Evolutionary conservation across 1,284 basidiomycete species (phyloP), one percentile per base, ranked within the genome.

Genomic region (Lentinula novae-zelandiae): DNA sequence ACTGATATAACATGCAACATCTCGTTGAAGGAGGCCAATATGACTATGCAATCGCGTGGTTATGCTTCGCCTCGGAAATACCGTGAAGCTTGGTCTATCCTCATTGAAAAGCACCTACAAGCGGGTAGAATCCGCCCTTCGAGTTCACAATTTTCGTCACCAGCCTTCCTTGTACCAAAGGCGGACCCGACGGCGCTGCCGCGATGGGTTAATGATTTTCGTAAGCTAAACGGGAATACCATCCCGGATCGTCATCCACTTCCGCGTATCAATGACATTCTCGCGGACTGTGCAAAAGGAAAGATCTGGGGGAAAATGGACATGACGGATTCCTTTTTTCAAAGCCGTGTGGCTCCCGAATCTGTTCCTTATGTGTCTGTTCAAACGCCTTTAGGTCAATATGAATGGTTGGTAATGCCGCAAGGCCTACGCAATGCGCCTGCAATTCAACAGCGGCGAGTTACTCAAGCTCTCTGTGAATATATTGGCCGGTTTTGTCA

Each of bases 141-240:
- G 1, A 60, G 57, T 5, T 70, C 67, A 1, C 58, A 62, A 0
- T 67, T 69, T 53, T 62, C 67, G 0, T 74, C 71, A 0, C 74
- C 70, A 0, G 64, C 65, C 8, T 75, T 74, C 51, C 57, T 75
- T 6, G 67, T 75, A 1, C 73, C 72, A 0, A 76, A 77, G 61
- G 20, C 70, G 0, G 72, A 77, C 57, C 71, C 70, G 0, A 66
- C 62, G 0, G 74, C 65, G 0, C 22, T 66, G 2, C 72, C 73
- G 1, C 66, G 70, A 0, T 75, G 71, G 74, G 74, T 75, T 0
- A 76, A 75, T 42, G 72, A 77, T 62, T 75, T 70, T 53, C 64
- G 71, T 1, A 33, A 66, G 10, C 52, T 75, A 0, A 78, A 78
- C 60, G 61, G 38, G 20, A 59, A 59, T 20, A 59, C 57, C 0